Base-by-base conservation (phyloP, 1,284 basidiomycete genomes). In the Sphaerobolus stellatus region DNA sequence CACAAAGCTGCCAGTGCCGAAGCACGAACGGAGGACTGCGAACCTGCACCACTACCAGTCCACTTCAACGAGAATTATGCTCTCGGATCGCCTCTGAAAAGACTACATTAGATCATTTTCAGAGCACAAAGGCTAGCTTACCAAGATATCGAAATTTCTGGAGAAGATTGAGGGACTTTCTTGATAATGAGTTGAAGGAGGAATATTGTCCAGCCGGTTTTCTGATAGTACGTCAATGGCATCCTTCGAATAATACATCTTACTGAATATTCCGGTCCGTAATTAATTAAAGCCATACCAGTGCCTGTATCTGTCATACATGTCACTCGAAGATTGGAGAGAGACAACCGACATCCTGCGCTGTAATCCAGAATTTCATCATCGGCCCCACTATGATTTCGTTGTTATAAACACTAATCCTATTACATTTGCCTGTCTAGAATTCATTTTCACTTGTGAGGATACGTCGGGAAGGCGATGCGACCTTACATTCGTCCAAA, bases 211-310 rank as follows among this genome's bases (percentile, higher is more conserved):
- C 36, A 22, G n/a, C 36, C n/a, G 22, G n/a, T n/a, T n/a, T 3
- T 38, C 36, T 38, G 7, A 38, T 38, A 38, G n/a, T 38, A 7
- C 7, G n/a, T 16, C 22, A 3, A 38, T 16, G n/a, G 7, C 36
- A 3, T 5, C 7, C n/a, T 38, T n/a, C 22, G 22, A n/a, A 16
- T 7, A 7, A n/a, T 38, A n/a, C 36, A n/a, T 5, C 7, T n/a
- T 7, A 7, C n/a, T n/a, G n/a, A 38, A n/a, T n/a, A 38, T 7
- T 7, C n/a, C 3, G n/a, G 5, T 7, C 22, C 18, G 33, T 38
- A n/a, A n/a, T 24, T 33, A 68, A 64, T 48, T 64, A n/a, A 54
- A 7, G 7, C 36, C 36, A n/a, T 38, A n/a, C 7, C n/a, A 38
- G 22, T 38, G 36, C 22, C 36, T 38, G n/a, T 38, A 38, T 22